Conservation (phyloP, 805 yeast species). For the Saccharomycopsis selenospora region DNA sequence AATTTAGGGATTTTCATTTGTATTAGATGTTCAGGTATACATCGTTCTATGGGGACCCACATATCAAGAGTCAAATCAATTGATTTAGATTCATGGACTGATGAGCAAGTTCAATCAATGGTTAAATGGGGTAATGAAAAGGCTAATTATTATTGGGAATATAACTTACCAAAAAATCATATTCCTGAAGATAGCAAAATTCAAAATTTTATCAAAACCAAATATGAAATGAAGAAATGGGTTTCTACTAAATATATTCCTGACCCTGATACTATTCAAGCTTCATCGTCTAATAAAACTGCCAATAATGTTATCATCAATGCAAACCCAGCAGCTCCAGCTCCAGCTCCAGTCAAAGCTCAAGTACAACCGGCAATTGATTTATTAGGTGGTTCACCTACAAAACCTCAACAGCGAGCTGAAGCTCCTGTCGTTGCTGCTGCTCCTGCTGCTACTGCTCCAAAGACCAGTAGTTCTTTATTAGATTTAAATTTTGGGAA, state of each 20-base stretch:
- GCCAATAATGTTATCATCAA: conserved; percentile 14
- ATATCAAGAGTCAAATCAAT: conserved; percentile 88
- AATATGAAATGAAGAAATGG: conserved; percentile 91
- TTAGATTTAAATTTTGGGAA: conserved; percentile 20
- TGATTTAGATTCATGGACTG: conserved; percentile 95
- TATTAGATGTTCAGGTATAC: conserved; percentile 93
- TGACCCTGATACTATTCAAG: conserved; percentile 37
- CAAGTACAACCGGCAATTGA: not conserved
- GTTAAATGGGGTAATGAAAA: conserved; percentile 77
- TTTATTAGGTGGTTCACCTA: conserved; percentile 5
- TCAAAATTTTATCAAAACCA: conserved; percentile 84
- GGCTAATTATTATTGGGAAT: conserved; percentile 83
- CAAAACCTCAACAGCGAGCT: not conserved
- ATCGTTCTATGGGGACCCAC: conserved; percentile 92
- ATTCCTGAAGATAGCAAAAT: conserved; percentile 79
- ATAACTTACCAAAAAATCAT: conserved; percentile 59
- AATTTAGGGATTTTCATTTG: conserved; percentile 88
- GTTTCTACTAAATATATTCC: conserved; percentile 48
- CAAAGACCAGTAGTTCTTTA: no score
- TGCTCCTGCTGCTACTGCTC: conserved; percentile 1
- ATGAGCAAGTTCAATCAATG: conserved; percentile 78
- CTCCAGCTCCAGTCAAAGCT: not conserved
- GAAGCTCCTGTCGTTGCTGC: not conserved
- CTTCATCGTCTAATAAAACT: conserved; percentile 14
- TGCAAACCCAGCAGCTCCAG: not conserved